Evolutionary conservation across 352 stramenopile genomes (phyloP).

Genomic region (Aphanomyces euteiches): DNA sequence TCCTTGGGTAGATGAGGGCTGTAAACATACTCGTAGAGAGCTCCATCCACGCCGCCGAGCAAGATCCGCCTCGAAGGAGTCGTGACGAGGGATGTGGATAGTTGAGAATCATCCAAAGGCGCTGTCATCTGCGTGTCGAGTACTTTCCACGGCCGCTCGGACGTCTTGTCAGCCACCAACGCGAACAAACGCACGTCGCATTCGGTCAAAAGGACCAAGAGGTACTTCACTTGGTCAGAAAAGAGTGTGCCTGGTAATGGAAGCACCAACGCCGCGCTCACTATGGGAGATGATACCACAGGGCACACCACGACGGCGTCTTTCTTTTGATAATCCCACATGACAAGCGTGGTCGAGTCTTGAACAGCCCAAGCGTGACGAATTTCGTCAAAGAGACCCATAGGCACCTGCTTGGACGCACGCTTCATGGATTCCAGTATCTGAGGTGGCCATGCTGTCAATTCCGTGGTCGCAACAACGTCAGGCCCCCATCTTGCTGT

Average conservation of each 20-base stretch:
- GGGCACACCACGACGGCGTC: conserved; percentile 19
- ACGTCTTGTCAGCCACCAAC: conserved; percentile 55
- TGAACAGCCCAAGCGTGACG: conserved; percentile 12
- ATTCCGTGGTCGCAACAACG: neutral
- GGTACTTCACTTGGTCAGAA: conserved; percentile 88
- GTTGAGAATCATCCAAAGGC: neutral
- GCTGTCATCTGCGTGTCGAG: conserved; percentile 26
- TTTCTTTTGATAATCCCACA: conserved; percentile 19
- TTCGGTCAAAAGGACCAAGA: conserved; percentile 92
- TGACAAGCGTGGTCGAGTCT: conserved; percentile 6
- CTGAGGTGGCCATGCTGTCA: conserved; percentile 1
- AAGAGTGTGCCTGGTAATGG: conserved; percentile 58
- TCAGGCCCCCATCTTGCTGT: conserved; percentile 1
- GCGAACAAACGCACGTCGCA: conserved; percentile 93
- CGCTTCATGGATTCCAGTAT: neutral
- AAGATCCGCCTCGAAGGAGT: conserved; percentile 90
- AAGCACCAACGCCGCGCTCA: neutral
- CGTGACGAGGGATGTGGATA: conserved; percentile 53
- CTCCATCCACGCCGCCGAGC: conserved; percentile 94
- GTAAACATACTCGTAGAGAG: conserved; percentile 93
- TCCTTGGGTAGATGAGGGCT: conserved; percentile 35
- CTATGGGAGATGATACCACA: conserved; percentile 9
- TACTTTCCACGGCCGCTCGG: conserved; percentile 8
- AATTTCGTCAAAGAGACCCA: conserved; percentile 22
- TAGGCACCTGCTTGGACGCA: neutral